phyloP scores from a whole-genome alignment of 116 monocot genomes.

The Trichopus zeylanicus region DNA sequence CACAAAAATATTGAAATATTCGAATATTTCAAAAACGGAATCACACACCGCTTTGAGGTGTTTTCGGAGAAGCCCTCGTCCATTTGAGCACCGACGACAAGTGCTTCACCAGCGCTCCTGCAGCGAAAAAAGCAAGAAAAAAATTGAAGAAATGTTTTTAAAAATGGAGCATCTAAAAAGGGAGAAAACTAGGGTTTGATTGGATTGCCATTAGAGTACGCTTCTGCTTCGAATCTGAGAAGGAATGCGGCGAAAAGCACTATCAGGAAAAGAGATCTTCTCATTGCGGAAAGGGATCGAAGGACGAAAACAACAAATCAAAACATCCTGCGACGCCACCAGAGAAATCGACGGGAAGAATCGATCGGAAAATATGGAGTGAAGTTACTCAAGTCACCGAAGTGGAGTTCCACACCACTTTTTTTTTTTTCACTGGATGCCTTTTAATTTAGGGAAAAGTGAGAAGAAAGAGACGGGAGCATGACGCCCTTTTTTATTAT shows the following conservation, averaged over 20 bases:
- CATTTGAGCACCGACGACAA: conserved; percentile 72
- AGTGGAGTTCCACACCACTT: too few species aligned
- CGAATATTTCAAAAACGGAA: background rate
- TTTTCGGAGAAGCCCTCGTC: conserved; percentile 44
- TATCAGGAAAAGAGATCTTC: conserved; percentile 9
- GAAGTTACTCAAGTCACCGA: too few species aligned
- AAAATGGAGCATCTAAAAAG: background rate
- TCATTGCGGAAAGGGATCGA: conserved; percentile 5
- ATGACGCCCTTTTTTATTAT: too few species aligned
- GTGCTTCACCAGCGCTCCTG: conserved; percentile 50
- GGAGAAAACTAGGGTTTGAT: background rate
- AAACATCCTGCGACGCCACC: background rate
- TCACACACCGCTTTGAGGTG: conserved; percentile 36
- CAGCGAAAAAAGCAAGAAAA: background rate
- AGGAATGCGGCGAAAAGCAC: conserved; percentile 6
- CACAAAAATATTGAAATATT: background rate
- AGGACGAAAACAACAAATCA: background rate
- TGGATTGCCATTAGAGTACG: conserved; percentile 24
- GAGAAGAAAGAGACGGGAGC: too few species aligned
- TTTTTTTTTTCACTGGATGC: too few species aligned
- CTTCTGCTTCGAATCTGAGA: conserved; percentile 11
- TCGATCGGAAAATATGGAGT: background rate
- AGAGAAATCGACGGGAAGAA: background rate
- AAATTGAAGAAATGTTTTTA: background rate
- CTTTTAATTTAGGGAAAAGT: too few species aligned